Conservation (phyloP, 208 protist species). For the Crithidia fasciculata region DNA sequence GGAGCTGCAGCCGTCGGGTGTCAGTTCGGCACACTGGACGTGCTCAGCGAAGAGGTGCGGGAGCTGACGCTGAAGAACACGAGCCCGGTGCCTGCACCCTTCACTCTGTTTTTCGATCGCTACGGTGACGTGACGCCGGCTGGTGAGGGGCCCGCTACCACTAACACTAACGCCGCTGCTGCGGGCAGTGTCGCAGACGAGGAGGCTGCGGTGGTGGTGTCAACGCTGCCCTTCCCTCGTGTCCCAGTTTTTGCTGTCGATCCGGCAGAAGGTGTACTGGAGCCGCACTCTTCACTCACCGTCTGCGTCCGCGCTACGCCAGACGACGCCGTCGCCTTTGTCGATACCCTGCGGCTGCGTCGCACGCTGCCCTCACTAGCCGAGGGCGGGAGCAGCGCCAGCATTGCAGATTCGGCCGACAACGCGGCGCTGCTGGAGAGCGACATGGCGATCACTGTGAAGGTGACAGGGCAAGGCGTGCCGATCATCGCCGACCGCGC, state of each 20-base stretch:
- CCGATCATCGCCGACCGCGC: slow-evolving; percentile 76
- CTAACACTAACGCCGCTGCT: slow-evolving; percentile 11
- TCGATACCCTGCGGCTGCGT: slow-evolving; percentile 75
- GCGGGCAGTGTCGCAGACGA: neutral
- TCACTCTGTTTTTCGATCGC: slow-evolving; percentile 35
- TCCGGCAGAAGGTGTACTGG: slow-evolving; percentile 57
- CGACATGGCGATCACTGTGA: slow-evolving; percentile 49
- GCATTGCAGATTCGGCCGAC: slow-evolving; percentile 23
- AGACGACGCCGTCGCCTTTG: slow-evolving; percentile 90
- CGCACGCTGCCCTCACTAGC: neutral
- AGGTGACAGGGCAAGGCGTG: slow-evolving; percentile 89
- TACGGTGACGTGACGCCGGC: slow-evolving; percentile 10
- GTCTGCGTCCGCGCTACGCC: slow-evolving; percentile 77
- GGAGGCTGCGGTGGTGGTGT: neutral
- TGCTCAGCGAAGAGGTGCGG: slow-evolving; percentile 56
- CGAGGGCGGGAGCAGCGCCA: neutral
- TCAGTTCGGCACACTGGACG: slow-evolving; percentile 80
- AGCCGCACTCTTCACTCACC: slow-evolving; percentile 51
- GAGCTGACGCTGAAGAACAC: slow-evolving; percentile 79
- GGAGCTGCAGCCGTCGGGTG: slow-evolving; percentile 43
- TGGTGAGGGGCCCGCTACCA: neutral
- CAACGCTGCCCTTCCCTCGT: slow-evolving; percentile 23
- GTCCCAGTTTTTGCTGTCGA: slow-evolving; percentile 51
- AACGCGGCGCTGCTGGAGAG: slow-evolving; percentile 19
- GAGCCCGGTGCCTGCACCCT: slow-evolving; percentile 80